Percentiles rank a stretch among this genome's conserved stretches.
These are phyloP conservation scores for Calonectria pseudoreteaudii DNA, from an alignment of 2,329 filamentous ascomycete genomes.

Conservation along the genomic window DNA sequence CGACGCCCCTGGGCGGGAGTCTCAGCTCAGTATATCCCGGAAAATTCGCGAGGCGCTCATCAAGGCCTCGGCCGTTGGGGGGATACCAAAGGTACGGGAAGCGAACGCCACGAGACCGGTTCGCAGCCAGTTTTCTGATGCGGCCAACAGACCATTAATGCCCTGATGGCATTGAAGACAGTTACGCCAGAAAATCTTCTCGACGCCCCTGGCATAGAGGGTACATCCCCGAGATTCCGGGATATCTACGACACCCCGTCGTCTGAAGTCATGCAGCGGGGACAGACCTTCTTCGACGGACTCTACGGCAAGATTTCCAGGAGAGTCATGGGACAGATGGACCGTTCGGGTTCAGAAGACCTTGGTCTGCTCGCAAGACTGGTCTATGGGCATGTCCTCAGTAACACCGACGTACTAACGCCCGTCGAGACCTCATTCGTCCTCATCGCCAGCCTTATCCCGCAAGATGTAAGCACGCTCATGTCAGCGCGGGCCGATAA, in stretches of 20 bases:
- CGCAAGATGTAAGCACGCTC: slow-evolving; percentile 39
- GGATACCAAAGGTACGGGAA: slow-evolving; percentile 40
- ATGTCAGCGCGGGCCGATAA: slow-evolving; percentile 3
- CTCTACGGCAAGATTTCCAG: slow-evolving; percentile 42
- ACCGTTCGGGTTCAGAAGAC: slow-evolving; percentile 40
- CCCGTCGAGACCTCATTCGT: slow-evolving; percentile 41
- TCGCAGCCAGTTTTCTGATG: slow-evolving; percentile 18
- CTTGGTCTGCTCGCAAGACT: slow-evolving; percentile 40
- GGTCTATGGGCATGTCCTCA: slow-evolving; percentile 42
- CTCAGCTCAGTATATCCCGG: slow-evolving; percentile 34
- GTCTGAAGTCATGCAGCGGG: slow-evolving; percentile 31
- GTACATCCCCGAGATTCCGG: slow-evolving; percentile 23
- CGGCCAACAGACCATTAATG: slow-evolving; percentile 38
- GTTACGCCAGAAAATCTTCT: slow-evolving; percentile 40
- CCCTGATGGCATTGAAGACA: slow-evolving; percentile 36
- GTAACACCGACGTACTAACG: slow-evolving; percentile 40
- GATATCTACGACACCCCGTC: slow-evolving; percentile 36
- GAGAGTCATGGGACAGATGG: slow-evolving; percentile 43
- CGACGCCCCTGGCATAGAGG: slow-evolving; percentile 21
- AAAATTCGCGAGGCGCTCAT: slow-evolving; percentile 41
- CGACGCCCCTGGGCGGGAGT: slow-evolving; percentile 17
- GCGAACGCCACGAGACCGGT: background rate
- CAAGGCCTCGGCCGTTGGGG: slow-evolving; percentile 41
- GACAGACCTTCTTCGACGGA: slow-evolving; percentile 37
- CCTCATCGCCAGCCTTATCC: slow-evolving; percentile 43